phyloP scores from a whole-genome alignment of 805 yeast species.

The Kuraishia ogatae region DNA sequence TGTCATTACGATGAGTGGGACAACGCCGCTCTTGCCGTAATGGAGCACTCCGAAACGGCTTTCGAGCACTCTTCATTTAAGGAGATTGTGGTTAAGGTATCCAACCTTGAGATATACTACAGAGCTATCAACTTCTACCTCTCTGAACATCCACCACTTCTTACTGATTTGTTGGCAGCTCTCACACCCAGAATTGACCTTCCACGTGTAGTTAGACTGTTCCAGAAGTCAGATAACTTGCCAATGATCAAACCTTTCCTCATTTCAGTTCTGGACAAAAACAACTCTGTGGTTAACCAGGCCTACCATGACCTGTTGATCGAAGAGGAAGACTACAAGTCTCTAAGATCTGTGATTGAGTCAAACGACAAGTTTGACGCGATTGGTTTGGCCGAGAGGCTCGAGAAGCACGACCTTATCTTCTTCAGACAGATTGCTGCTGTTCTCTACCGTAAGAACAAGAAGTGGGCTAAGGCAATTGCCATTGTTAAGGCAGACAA shows the following conservation, averaged over 20 bases:
- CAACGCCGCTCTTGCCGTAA: constrained; percentile 94
- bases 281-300: constrained; percentile 82
- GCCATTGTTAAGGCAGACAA: constrained; percentile 84
- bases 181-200: constrained; percentile 87
- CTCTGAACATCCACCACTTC: constrained; percentile 82
- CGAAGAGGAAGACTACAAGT: constrained; percentile 93
- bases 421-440: constrained; percentile 97
- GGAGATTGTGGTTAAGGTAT: constrained; percentile 89
- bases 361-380: constrained; percentile 88
- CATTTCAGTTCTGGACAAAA: constrained; percentile 83
- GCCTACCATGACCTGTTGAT: constrained; percentile 94
- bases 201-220: constrained; percentile 89
- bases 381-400: constrained; percentile 82
- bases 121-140: constrained; percentile 94
- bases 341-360: constrained; percentile 81
- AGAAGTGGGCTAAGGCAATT: constrained; percentile 87
- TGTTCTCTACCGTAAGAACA: constrained; percentile 84
- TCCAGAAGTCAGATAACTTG: constrained; percentile 89
- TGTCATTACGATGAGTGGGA: constrained; percentile 99
- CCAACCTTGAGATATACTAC: constrained; percentile 94
- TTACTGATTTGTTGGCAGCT: constrained; percentile 78
- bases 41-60: constrained; percentile 87
- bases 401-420: constrained; percentile 83
- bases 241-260: constrained; percentile 95
- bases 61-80: constrained; percentile 92